Evolutionary conservation across 768 basidiomycete genomes (phyloP).

Genomic region (Pleurotus platypus): DNA sequence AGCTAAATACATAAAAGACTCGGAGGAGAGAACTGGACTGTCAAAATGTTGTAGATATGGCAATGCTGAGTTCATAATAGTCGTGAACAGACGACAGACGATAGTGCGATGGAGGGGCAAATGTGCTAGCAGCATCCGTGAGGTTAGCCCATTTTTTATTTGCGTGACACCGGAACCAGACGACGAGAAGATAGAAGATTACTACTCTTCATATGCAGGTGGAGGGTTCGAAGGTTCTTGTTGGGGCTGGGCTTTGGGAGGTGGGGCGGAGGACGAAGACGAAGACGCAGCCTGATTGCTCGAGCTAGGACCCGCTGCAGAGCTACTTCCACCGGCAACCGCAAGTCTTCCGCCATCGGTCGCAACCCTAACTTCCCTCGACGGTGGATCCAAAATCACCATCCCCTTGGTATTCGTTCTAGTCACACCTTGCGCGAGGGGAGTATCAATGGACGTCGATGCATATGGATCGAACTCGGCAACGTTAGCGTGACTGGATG

Average conservation of each 20-base stretch:
- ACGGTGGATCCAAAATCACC: constrained; percentile 5
- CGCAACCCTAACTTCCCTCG: constrained; percentile 7
- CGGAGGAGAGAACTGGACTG: too few species aligned
- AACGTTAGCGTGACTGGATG: neutral
- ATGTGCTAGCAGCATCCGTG: too few species aligned
- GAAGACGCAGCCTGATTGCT: neutral
- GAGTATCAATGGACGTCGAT: constrained; percentile 2
- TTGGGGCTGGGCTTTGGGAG: neutral
- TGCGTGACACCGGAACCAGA: too few species aligned
- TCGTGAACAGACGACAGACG: too few species aligned
- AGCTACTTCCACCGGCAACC: neutral
- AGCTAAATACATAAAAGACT: too few species aligned
- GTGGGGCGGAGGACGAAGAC: neutral
- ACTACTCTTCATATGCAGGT: constrained; percentile 5
- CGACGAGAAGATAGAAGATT: too few species aligned
- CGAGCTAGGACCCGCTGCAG: neutral
- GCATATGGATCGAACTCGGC: constrained; percentile 5
- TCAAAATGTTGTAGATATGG: too few species aligned
- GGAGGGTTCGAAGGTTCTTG: neutral
- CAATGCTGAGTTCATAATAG: too few species aligned
- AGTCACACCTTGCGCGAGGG: constrained; percentile 2
- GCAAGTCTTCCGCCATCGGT: constrained; percentile 1
- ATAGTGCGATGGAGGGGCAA: too few species aligned
- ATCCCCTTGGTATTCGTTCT: constrained; percentile 6
- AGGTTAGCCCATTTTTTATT: too few species aligned